Evolutionary conservation across 2,329 filamentous ascomycete species (phyloP).

Genomic region (Alternaria atra): DNA sequence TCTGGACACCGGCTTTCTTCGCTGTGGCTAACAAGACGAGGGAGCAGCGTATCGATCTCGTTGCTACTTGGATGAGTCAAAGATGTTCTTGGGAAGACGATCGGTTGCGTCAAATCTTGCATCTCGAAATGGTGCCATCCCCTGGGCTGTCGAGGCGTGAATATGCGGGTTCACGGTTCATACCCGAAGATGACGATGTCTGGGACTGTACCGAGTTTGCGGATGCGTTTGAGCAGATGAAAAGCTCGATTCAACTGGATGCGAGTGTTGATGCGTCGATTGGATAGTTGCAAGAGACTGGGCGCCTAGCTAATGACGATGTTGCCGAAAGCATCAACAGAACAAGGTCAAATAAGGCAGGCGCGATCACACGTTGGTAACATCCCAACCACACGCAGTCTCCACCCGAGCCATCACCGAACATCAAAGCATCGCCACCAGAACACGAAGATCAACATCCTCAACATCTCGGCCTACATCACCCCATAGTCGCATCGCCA

Average conservation of each 20-base stretch:
- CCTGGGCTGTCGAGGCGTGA: conserved; percentile 21
- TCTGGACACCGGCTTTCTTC: conserved; percentile 40
- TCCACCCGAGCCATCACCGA: not conserved
- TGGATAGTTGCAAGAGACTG: not conserved
- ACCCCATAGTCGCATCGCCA: not conserved
- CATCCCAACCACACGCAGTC: not conserved
- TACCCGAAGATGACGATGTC: conserved; percentile 29
- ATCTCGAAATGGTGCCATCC: conserved; percentile 35
- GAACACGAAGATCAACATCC: not conserved
- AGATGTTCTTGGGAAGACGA: conserved; percentile 33
- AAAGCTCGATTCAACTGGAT: conserved; percentile 1
- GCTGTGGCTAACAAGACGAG: conserved; percentile 33
- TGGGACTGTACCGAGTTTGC: conserved; percentile 41
- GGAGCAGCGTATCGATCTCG: conserved; percentile 37
- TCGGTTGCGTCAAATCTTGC: conserved; percentile 33
- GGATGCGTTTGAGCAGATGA: conserved; percentile 32
- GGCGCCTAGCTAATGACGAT: not conserved
- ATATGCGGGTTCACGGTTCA: conserved; percentile 33
- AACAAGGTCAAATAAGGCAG: not conserved
- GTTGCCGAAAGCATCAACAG: not conserved
- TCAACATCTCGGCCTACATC: not conserved
- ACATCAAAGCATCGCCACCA: not conserved
- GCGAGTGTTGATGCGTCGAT: not conserved
- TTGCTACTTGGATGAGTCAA: conserved; percentile 36
- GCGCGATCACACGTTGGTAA: not conserved